Percentiles rank a stretch among this genome's conserved stretches.
phyloP scores from a whole-genome alignment of 805 yeast genomes.

The Pichia eremophila region DNA sequence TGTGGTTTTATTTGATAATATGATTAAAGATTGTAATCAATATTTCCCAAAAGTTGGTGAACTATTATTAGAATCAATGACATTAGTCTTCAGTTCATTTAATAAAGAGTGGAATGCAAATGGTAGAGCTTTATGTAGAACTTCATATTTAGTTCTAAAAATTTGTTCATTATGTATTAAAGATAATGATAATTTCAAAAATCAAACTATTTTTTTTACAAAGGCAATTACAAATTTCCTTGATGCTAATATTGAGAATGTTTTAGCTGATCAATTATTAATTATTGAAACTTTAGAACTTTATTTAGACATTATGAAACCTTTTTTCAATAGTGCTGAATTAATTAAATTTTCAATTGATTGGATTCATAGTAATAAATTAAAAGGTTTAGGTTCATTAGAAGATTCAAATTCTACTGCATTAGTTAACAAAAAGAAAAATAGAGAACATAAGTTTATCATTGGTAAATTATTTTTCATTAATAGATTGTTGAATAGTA shows the following conservation, averaged over 20 bases:
- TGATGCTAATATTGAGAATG: conserved; percentile 33
- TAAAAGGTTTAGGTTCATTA: conserved; percentile 44
- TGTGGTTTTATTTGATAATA: conserved; percentile 45
- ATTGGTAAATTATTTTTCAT: conserved; percentile 53
- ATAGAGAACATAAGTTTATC: conserved; percentile 46
- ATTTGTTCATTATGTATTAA: conserved; percentile 22
- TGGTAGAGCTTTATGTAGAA: conserved; percentile 57
- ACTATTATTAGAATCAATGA: conserved; percentile 36
- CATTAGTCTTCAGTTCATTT: conserved; percentile 39
- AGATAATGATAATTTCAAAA: conserved; percentile 8
- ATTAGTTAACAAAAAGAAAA: conserved; percentile 27
- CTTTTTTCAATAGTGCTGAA: conserved; percentile 29
- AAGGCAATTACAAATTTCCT: conserved; percentile 35
- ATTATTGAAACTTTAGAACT: conserved; percentile 52
- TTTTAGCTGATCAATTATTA: conserved; percentile 54
- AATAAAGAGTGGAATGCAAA: conserved; percentile 50
- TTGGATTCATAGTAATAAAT: conserved; percentile 46
- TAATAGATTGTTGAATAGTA: conserved; percentile 39
- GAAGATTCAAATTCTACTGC: conserved; percentile 21
- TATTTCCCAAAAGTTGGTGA: conserved; percentile 44
- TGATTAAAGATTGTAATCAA: conserved; percentile 27
- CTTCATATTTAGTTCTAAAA: conserved; percentile 42
- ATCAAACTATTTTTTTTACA: conserved; percentile 23
- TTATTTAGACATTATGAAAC: conserved; percentile 37
- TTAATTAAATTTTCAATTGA: conserved; percentile 33